Base-by-base conservation (phyloP, 2,329 filamentous ascomycete species). In the Aschersonia sp. region DNA sequence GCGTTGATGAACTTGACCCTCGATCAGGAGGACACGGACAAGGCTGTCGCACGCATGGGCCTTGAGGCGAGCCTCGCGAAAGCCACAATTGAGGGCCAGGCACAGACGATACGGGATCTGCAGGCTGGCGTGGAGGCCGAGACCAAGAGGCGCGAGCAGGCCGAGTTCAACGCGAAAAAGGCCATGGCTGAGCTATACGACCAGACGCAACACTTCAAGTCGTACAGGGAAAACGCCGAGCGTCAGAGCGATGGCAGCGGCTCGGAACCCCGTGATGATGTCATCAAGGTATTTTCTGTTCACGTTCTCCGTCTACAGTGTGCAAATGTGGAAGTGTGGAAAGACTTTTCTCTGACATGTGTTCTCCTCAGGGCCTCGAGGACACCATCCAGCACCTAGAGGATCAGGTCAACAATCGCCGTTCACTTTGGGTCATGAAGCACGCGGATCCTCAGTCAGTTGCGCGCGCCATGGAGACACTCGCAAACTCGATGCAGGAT, bases 11-110 rank as follows among this genome's bases (percentile, higher is more conserved):
- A 65, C 48, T 44, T 65, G 40, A 58, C 55, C 4, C 59, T 67
- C 6, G 65, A 67, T 48, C 59, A 62, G 40, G 60, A 67, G 50
- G 64, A 67, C 10, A 65, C 62, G 1, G 62, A 66, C 48, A 63
- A 63, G 55, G 61, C 63, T 5, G 60, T 65, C 42, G 61, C 64
- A 2, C 55, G 64, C 10, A 62, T 67, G 62, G 63, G 63, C 47
- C 60, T 67, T 48, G 64, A 66, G 46, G 59, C 61, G 10, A 67
- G 64, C 43, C 53, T 67, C 9, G 54, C 57, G 43, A 63, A 65
- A 50, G 64, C 63, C 3, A 52, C 55, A 28, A 55, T 55, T 2
- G 62, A 67, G 20, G 60, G 65, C 5, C 61, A 64, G 47, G 49
- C 54, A 5, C 59, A 63, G 30, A 58, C 53, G 12, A 55, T 68